Percentiles rank a stretch among this genome's conserved stretches.
Evolutionary conservation across 805 yeast genomes (phyloP).

Genomic region (Metahyphopichia silvanorum): DNA sequence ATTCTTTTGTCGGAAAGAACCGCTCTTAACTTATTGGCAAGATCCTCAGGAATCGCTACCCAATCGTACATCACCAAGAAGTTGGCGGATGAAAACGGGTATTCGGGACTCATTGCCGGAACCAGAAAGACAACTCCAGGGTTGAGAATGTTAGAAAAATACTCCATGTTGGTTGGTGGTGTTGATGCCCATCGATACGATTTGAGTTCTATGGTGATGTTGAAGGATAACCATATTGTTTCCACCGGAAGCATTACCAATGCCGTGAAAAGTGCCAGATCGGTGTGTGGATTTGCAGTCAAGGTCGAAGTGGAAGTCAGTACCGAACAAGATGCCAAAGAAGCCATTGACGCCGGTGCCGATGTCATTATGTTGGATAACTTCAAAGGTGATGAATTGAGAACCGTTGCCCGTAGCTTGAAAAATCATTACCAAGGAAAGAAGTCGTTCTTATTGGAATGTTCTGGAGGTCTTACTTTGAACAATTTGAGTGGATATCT

Average conservation of each 20-base stretch:
- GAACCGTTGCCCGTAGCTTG: constrained; percentile 59
- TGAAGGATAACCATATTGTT: constrained; percentile 91
- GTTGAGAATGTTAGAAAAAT: constrained; percentile 80
- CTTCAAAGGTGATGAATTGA: constrained; percentile 65
- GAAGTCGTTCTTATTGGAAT: constrained; percentile 68
- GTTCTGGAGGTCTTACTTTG: constrained; percentile 85
- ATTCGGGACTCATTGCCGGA: constrained; percentile 85
- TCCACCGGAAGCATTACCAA: constrained; percentile 87
- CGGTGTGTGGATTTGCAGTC: constrained; percentile 82
- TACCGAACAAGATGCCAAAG: constrained; percentile 78
- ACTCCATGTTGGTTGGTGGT: constrained; percentile 94
- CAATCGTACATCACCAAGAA: constrained; percentile 55
- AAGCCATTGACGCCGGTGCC: constrained; percentile 93
- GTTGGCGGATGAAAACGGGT: constrained; percentile 67
- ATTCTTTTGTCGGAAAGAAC: constrained; percentile 83
- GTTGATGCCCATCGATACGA: constrained; percentile 92
- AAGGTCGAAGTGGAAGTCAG: constrained; percentile 94
- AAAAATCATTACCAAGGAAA: constrained; percentile 53
- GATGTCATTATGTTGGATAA: constrained; percentile 95
- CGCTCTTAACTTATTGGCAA: constrained; percentile 74
- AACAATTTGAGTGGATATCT: constrained; percentile 63
- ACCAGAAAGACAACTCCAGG: constrained; percentile 99
- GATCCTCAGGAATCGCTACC: constrained; percentile 88
- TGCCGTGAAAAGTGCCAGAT: constrained; percentile 75
- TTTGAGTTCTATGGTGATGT: constrained; percentile 91